Conservation (phyloP, 2,329 filamentous ascomycete species). For the Hymenoscyphus linearis region DNA sequence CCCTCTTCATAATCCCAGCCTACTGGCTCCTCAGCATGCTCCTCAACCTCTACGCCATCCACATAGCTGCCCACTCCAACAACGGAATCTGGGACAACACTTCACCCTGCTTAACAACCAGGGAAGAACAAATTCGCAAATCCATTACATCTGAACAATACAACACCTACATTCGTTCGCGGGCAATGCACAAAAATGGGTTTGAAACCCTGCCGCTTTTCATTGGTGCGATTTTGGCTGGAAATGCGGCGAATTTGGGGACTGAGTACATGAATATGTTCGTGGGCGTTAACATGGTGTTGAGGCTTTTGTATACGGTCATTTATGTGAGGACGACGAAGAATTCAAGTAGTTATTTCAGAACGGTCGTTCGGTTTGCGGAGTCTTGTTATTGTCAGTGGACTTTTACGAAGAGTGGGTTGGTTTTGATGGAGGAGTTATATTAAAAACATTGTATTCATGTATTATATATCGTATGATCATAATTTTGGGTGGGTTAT, state of each 20-base stretch:
- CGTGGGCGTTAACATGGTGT: slow-evolving; percentile 8
- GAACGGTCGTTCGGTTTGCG: slow-evolving; percentile 3
- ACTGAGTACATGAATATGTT: slow-evolving; percentile 16
- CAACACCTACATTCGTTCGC: slow-evolving; percentile 39
- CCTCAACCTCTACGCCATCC: slow-evolving; percentile 36
- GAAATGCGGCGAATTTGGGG: slow-evolving; percentile 36
- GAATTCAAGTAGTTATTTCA: not conserved
- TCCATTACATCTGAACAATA: slow-evolving; percentile 34
- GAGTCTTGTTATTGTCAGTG: not conserved
- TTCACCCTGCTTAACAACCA: slow-evolving; percentile 36
- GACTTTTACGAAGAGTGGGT: slow-evolving; percentile 6
- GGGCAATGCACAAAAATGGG: slow-evolving; percentile 41
- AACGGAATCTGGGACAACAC: slow-evolving; percentile 39
- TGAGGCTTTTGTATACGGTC: slow-evolving; percentile 9
- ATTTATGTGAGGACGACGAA: slow-evolving; percentile 2
- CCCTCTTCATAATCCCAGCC: slow-evolving; percentile 36
- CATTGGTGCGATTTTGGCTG: slow-evolving; percentile 38
- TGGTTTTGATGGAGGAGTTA: slow-evolving; percentile 5
- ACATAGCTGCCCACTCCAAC: slow-evolving; percentile 28
- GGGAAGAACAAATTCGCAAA: slow-evolving; percentile 34
- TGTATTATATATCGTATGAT: no score
- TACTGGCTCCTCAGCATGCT: slow-evolving; percentile 38
- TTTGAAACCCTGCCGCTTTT: slow-evolving; percentile 44
- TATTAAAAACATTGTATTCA: no score
- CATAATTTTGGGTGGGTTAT: no score